Percentiles rank a stretch among this genome's conserved stretches.
Evolutionary conservation across 495 filamentous ascomycete genomes (phyloP).

Genomic region (Chaetomium cochliodes): DNA sequence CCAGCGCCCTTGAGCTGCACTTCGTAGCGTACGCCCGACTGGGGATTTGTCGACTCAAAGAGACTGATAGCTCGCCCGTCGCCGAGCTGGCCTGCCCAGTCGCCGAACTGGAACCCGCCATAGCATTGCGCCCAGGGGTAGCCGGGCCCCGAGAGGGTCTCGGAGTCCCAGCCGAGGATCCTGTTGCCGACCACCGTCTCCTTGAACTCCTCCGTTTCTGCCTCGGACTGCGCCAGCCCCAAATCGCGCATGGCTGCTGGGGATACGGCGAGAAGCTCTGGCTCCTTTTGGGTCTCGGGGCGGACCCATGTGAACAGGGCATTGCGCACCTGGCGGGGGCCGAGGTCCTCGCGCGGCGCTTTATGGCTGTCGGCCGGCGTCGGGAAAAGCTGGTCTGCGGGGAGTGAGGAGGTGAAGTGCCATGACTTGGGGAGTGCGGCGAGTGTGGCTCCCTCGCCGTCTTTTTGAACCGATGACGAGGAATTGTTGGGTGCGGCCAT

Average conservation of each 20-base stretch:
- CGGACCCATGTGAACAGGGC: constrained; percentile 90
- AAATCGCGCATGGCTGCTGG: constrained; percentile 73
- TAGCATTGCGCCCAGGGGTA: constrained; percentile 99
- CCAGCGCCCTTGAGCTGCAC: constrained; percentile 93
- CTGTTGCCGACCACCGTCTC: constrained; percentile 76
- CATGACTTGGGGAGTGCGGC: constrained; percentile 80
- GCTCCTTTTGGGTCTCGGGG: constrained; percentile 64
- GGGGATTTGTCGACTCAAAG: constrained; percentile 82
- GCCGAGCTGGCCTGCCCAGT: constrained; percentile 94
- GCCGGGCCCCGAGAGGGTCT: constrained; percentile 62
- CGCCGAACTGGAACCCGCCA: constrained; percentile 81
- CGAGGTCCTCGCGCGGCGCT: constrained; percentile 70
- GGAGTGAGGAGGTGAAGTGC: constrained; percentile 75
- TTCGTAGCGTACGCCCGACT: constrained; percentile 72
- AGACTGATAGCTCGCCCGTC: constrained; percentile 93
- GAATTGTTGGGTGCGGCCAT: constrained; percentile 26
- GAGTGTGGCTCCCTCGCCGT: constrained; percentile 46
- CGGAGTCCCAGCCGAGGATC: constrained; percentile 59
- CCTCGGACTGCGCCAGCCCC: constrained; percentile 65
- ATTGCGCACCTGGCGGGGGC: constrained; percentile 77
- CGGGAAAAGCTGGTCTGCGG: constrained; percentile 74
- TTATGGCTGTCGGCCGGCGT: constrained; percentile 77
- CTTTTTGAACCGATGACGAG: constrained; percentile 6
- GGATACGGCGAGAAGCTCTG: constrained; percentile 79
- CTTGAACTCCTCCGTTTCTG: constrained; percentile 71